Conservation (phyloP, 352 stramenopile genomes). For the Salisapilia sapeloensis region DNA sequence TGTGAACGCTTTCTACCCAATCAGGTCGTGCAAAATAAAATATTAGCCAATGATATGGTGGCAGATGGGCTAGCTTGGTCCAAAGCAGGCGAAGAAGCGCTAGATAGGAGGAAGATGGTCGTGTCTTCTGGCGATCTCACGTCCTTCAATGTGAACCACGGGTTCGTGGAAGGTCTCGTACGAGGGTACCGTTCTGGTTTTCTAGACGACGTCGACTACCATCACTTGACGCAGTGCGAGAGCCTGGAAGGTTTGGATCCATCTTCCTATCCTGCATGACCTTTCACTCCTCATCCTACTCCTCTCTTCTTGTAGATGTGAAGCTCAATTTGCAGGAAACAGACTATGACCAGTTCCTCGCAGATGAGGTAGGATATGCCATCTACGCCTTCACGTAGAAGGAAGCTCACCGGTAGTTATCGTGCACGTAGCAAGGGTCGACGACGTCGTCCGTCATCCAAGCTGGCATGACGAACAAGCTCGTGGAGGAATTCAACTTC, state of each 20-base stretch:
- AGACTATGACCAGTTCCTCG: slow-evolving; percentile 94
- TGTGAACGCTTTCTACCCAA: too few species aligned
- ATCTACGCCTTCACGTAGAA: slow-evolving; percentile 6
- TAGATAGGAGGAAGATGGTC: slow-evolving; percentile 16
- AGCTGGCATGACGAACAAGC: slow-evolving; percentile 75
- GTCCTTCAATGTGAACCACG: slow-evolving; percentile 97
- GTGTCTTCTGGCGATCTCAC: slow-evolving; percentile 77
- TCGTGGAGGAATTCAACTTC: slow-evolving; percentile 94
- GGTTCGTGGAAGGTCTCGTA: slow-evolving; percentile 94
- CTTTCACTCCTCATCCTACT: slow-evolving; percentile 1
- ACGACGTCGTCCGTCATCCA: slow-evolving; percentile 73
- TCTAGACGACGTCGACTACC: slow-evolving; percentile 81
- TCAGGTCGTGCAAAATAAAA: too few species aligned
- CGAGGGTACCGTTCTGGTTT: slow-evolving; percentile 90
- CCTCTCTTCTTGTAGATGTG: slow-evolving; percentile 29
- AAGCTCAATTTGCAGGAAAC: slow-evolving; percentile 96
- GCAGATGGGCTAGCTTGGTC: too few species aligned
- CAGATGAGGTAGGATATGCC: slow-evolving; percentile 63
- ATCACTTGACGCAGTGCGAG: slow-evolving; percentile 82
- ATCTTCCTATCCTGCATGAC: not conserved
- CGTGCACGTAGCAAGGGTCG: slow-evolving; percentile 30
- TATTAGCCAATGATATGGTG: too few species aligned
- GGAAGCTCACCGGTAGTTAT: slow-evolving; percentile 5
- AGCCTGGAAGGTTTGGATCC: slow-evolving; percentile 58
- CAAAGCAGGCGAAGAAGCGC: slow-evolving; percentile 1